These are phyloP conservation scores for Gnomoniopsis sp. DNA, from an alignment of 2,329 filamentous ascomycete genomes.

Conservation along the genomic window DNA sequence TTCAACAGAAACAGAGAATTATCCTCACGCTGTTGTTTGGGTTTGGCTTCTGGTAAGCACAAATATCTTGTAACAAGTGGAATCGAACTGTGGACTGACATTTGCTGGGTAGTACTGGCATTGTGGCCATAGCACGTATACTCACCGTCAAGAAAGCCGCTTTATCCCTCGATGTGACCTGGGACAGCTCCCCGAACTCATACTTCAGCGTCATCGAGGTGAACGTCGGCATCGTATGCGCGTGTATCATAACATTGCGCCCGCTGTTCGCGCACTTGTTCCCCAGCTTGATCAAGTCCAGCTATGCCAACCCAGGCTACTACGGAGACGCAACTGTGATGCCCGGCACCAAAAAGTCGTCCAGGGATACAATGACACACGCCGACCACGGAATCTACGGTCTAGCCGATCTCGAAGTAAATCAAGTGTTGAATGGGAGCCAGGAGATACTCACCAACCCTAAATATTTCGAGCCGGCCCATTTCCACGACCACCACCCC, in stretches of 20 bases:
- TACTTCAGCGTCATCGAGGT: constrained; percentile 30
- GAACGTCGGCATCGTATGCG: constrained; percentile 27
- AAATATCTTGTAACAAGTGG: background rate
- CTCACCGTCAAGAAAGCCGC: constrained; percentile 25
- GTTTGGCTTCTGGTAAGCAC: constrained; percentile 26
- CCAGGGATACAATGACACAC: background rate
- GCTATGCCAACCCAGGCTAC: background rate
- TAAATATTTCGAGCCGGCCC: constrained; percentile 1
- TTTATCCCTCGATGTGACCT: constrained; percentile 24
- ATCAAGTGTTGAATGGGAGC: constrained; percentile 3
- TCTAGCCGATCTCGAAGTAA: constrained; percentile 8
- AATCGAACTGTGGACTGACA: background rate
- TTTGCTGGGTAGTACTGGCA: constrained; percentile 19
- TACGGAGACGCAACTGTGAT: background rate
- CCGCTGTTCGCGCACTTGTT: constrained; percentile 25
- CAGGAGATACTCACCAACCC: background rate
- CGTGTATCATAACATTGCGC: constrained; percentile 28
- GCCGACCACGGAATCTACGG: constrained; percentile 2
- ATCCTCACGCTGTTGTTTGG: constrained; percentile 23
- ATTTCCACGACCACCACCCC: background rate
- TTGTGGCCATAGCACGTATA: constrained; percentile 28
- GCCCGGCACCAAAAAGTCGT: constrained; percentile 3
- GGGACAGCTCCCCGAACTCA: constrained; percentile 29
- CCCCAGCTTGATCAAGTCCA: constrained; percentile 11
- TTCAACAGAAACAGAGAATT: constrained; percentile 23